Evolutionary conservation across 2,329 filamentous ascomycete genomes (phyloP), one percentile per base, ranked within the genome.

Genomic region (Xylaria multiplex): DNA sequence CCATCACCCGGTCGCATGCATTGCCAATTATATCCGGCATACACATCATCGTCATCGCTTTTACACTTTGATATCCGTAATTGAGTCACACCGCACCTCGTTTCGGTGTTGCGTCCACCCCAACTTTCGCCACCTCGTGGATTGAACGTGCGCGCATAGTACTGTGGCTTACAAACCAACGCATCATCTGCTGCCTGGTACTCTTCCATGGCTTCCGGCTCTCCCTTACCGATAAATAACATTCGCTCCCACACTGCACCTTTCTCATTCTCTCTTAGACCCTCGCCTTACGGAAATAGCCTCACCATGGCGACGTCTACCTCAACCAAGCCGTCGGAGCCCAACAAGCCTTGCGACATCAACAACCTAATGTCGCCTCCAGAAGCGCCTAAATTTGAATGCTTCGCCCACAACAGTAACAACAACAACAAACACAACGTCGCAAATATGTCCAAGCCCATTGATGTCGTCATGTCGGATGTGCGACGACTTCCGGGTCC

Each of bases 291-390:
- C 46, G 46, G 59, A 58, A 66, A 64, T 45, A 69, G 69, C 27
- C 27, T 48, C 30, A 27, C 65, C 55, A 73, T 60, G 57, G 75
- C 73, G 67, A 67, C 70, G 19, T 54, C 72, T 48, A 56, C 59
- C 13, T 59, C 65, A 11, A 64, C 71, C 27, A 59, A 52, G 27
- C 62, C 65, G 43, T 42, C 69, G 11, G 69, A 73, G 37, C 46
- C 71, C 4, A 84, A 81, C 74, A 85, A 83, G 70, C 71, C 76
- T 2, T 72, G 83, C 59, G 80, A 84, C 67, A 85, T 86, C 69
- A 83, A 76, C 79, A 88, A 80, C 67, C 79, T 90, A 64, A 88
- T 90, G 83, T 90, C 88, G 24, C 88, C 88, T 37, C 87, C 87
- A 24, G 87, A 89, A 43, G 80, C 80, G n/a, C 75, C 81, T 40